Base-by-base conservation (phyloP, 2,329 filamentous ascomycete genomes). In the Penicillium sp. region DNA sequence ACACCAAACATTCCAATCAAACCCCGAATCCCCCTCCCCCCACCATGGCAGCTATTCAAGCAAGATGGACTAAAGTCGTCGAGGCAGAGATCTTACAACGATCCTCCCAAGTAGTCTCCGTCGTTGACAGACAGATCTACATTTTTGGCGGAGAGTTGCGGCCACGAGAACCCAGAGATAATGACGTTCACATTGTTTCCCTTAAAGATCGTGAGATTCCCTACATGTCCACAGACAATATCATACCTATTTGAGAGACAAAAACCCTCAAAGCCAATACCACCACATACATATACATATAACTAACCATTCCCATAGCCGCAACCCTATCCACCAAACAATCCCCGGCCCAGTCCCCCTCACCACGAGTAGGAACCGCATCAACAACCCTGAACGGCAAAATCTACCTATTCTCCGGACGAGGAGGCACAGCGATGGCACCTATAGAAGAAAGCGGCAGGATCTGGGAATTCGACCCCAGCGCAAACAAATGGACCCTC, bases 401-500 rank as follows among this genome's bases (percentile, higher is more conserved):
- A 23, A 86, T 95, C 67, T 93, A 93, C 75, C 63, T 95, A 42
- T 96, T 93, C 73, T 91, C 90, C 48, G 91, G 92, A 10, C 86
- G 90, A 45, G 87, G 88, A 35, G 89, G 89, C 0, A 75, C 81
- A 3, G 85, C 85, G 29, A 87, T 90, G 84, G 78, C 83, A 2
- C 86, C 90, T 0, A 79, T 96, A 12, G 85, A 93, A 52, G 91
- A 96, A 68, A 73, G 79, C 12, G 91, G 91, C 17, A 80, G 85
- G 3, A 80, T 95, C 51, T 95, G 91, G 91, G 80, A 86, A 31
- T 93, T 90, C 67, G 84, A 91, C 70, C 86, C 88, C 1, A 78
- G 81, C 58, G 77, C 78, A n/a, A 76, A 82, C 54, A 76, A 75
- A 13, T 96, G 91, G 92, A 78, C 81, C 5, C 81, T 80, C 58